Conservation (phyloP, 139 green algal genomes). For the Picochlorum sp. region DNA sequence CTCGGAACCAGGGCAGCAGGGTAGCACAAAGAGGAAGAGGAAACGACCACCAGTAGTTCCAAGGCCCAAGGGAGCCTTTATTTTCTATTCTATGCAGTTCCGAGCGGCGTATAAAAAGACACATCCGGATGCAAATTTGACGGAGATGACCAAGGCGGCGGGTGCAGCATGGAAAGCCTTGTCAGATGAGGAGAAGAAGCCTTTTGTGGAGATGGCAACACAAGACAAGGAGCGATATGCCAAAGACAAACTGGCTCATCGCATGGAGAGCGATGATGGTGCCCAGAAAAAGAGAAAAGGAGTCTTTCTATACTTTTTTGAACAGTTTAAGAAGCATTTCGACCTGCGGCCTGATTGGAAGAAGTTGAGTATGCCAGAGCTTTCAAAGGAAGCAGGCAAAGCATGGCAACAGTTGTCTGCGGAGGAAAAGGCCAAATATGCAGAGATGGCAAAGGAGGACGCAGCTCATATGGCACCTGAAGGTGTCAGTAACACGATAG, state of each 20-base stretch:
- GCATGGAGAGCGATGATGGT: neutral
- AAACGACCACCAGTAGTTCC: neutral
- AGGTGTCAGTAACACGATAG: neutral
- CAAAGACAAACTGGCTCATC: neutral
- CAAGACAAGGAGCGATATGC: conserved; percentile 2
- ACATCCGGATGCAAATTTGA: neutral
- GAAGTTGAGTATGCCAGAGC: too few species aligned
- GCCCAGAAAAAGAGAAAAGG: too few species aligned
- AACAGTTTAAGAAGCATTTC: too few species aligned
- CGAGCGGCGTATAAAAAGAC: neutral
- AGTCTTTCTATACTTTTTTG: too few species aligned
- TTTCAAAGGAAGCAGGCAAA: too few species aligned
- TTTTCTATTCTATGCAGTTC: neutral
- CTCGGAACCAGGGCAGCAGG: too few species aligned
- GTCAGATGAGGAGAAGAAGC: conserved; percentile 9
- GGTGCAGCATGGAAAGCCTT: conserved; percentile 6
- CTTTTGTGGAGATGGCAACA: conserved; percentile 6
- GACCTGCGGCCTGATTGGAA: too few species aligned
- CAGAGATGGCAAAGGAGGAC: neutral
- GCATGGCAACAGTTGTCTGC: neutral
- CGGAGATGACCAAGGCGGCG: neutral
- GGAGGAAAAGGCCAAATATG: neutral
- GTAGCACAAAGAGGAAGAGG: too few species aligned
- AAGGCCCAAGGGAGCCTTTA: conserved; percentile 3
- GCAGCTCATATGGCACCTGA: neutral